Percentiles rank a stretch among this genome's conserved stretches.
Evolutionary conservation across 192 early-diverging fungal species (phyloP).

Genomic region (Mortierella antarctica): DNA sequence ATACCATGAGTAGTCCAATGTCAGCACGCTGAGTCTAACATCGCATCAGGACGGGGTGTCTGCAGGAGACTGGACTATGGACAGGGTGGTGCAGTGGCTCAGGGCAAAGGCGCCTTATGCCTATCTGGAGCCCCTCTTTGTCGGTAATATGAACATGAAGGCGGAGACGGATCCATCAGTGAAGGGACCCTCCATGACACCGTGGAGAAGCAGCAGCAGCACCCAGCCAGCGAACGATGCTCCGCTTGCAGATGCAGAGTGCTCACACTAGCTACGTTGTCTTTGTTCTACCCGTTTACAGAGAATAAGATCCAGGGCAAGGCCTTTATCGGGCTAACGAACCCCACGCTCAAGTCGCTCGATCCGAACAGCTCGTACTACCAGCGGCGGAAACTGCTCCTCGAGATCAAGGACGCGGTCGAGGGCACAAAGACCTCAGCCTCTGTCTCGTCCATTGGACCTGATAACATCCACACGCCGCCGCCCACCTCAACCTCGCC

Average conservation of each 20-base stretch:
- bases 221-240: background rate
- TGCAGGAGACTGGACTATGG: slow-evolving; percentile 49
- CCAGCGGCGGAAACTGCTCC: slow-evolving; percentile 37
- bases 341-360: slow-evolving; percentile 23
- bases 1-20: slow-evolving; percentile 20
- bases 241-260: no score
- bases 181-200: background rate
- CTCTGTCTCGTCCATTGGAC: slow-evolving; percentile 29
- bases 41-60: slow-evolving; percentile 26
- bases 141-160: slow-evolving; percentile 16
- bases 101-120: slow-evolving; percentile 17
- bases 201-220: background rate
- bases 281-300: background rate
- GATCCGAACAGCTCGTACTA: slow-evolving; percentile 44
- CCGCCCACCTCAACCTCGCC: slow-evolving; percentile 31
- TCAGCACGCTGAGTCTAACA: slow-evolving; percentile 42
- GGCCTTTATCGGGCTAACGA: slow-evolving; percentile 33
- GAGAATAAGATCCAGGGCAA: slow-evolving; percentile 43
- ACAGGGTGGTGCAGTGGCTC: slow-evolving; percentile 46
- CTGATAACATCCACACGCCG: slow-evolving; percentile 28
- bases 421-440: slow-evolving; percentile 39
- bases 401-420: slow-evolving; percentile 48
- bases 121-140: slow-evolving; percentile 41
- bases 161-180: background rate
- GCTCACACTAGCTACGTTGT: background rate